Conservation (phyloP, 2,329 filamentous ascomycete genomes). For the Dactylellina haptotyla region DNA sequence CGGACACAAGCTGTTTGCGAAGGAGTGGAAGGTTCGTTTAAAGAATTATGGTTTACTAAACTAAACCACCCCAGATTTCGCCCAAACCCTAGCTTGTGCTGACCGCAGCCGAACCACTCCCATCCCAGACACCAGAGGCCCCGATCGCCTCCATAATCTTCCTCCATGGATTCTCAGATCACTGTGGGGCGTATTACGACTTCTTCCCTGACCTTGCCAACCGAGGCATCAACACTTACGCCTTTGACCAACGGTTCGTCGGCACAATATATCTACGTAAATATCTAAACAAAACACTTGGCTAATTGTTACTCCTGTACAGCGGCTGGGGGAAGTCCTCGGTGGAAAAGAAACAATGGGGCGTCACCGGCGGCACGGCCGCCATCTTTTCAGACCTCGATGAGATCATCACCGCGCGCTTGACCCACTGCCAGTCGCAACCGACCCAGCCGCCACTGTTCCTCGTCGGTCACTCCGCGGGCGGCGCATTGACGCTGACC, state of each 20-base stretch:
- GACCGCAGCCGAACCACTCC: constrained; percentile 32
- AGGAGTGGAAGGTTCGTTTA: constrained; percentile 70
- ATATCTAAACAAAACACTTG: not conserved
- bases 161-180: constrained; percentile 90
- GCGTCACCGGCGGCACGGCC: constrained; percentile 77
- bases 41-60: constrained; percentile 5
- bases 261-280: not conserved
- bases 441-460: constrained; percentile 72
- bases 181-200: constrained; percentile 77
- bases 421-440: constrained; percentile 62
- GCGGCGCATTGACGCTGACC: constrained; percentile 79
- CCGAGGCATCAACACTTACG: constrained; percentile 77
- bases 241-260: constrained; percentile 76
- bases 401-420: constrained; percentile 74
- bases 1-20: constrained; percentile 69
- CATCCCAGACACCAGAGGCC: constrained; percentile 68
- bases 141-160: constrained; percentile 79
- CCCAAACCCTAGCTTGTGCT: constrained; percentile 12
- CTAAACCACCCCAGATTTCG: constrained; percentile 42
- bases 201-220: constrained; percentile 77
- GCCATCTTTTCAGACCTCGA: constrained; percentile 81
- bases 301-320: constrained; percentile 15
- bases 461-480: constrained; percentile 91
- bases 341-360: constrained; percentile 67
- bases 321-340: constrained; percentile 83